Percentiles rank a stretch among this genome's conserved stretches.
Conservation (phyloP, 805 yeast species). For the Maudiozyma pseudohumilis region DNA sequence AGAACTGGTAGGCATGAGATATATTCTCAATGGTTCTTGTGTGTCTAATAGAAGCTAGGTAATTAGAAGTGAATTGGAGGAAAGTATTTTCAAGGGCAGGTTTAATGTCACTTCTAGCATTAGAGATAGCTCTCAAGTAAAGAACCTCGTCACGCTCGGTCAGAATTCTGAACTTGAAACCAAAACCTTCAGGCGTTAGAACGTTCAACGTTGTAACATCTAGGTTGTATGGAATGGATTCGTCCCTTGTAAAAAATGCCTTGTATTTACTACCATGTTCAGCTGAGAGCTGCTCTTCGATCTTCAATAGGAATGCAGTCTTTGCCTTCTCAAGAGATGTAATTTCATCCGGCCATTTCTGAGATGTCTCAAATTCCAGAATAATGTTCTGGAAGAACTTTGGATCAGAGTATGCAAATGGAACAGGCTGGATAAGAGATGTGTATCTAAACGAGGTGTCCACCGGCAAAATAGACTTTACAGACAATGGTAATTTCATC, state of each 20-base stretch:
- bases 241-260: constrained; percentile 56
- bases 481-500: constrained; percentile 56
- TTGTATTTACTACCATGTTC: constrained; percentile 46
- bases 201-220: constrained; percentile 51
- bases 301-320: constrained; percentile 74
- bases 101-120: constrained; percentile 50
- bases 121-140: constrained; percentile 61
- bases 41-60: constrained; percentile 64
- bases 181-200: constrained; percentile 82
- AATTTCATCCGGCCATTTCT: constrained; percentile 93
- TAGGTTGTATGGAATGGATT: constrained; percentile 53
- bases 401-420: constrained; percentile 64
- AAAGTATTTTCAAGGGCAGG: constrained; percentile 51
- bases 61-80: constrained; percentile 52
- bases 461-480: constrained; percentile 64
- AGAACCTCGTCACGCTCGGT: constrained; percentile 78
- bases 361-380: constrained; percentile 78
- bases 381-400: constrained; percentile 74
- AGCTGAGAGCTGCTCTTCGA: constrained; percentile 37
- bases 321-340: constrained; percentile 80
- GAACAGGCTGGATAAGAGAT: constrained; percentile 69
- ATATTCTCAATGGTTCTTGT: constrained; percentile 67
- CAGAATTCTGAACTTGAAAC: constrained; percentile 64
- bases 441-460: constrained; percentile 70
- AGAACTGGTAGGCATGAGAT: constrained; percentile 60